Percentiles rank a stretch among this genome's conserved stretches.
Conservation (phyloP, 306 rosid genomes). For the Nissolia schottii region DNA sequence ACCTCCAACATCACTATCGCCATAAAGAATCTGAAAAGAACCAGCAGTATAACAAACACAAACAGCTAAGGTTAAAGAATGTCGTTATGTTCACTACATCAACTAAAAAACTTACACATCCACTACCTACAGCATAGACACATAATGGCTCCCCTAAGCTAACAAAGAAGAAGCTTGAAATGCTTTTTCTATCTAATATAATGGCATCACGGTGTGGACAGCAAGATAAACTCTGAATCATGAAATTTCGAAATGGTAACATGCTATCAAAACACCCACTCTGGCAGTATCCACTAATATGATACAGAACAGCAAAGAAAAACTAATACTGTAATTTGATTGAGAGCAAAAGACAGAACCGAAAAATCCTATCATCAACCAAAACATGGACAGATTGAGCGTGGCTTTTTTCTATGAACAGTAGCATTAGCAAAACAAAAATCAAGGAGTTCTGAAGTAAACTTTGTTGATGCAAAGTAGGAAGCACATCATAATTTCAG, state of each 20-base stretch:
- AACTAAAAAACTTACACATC: not conserved
- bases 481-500: not conserved
- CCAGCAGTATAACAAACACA: constrained; percentile 21
- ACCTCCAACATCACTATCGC: constrained; percentile 79
- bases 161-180: not conserved
- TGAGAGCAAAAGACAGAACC: not conserved
- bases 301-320: not conserved
- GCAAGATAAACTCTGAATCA: not conserved
- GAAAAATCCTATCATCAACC: not conserved
- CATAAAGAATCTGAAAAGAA: constrained; percentile 64
- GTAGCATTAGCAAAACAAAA: not conserved
- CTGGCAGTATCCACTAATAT: not conserved
- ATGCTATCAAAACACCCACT: not conserved
- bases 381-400: not conserved
- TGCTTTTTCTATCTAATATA: not conserved
- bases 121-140: not conserved
- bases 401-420: not conserved
- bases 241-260: not conserved
- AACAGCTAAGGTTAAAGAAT: constrained; percentile 6
- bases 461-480: not conserved
- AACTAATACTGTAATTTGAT: not conserved
- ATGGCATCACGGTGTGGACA: not conserved
- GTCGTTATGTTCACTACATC: not conserved
- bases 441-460: not conserved
- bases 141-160: not conserved